Base-by-base conservation (phyloP, 2,329 filamentous ascomycete species). In the Fusarium torulosum region DNA sequence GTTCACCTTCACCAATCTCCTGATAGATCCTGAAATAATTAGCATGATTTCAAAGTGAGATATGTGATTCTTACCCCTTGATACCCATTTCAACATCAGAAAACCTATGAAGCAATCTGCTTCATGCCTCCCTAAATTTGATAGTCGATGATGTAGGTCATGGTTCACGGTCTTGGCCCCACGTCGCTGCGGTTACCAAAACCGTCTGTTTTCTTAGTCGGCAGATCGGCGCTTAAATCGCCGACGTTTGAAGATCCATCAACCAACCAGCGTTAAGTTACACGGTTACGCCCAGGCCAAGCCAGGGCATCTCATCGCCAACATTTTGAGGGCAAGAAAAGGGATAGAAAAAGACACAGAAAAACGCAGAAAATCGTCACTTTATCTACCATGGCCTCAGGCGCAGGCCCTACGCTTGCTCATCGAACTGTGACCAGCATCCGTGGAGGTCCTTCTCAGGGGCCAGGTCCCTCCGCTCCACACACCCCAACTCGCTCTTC, bases 1-100 rank as follows among this genome's bases (percentile, higher is more conserved):
- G 88, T 74, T 91, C 85, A 54, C 94, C 93, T 10, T 89, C 82
- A 40, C 94, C 94, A 71, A 99, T 92, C 78, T 97, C 93, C 74
- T 91, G 91, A 80, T 97, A 96, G 53, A 99, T 92, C 17, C 95
- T 97, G 57, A 21, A 21, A 47, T 37, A 7, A 53, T 72, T 41
- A 72, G 57, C 17, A 20, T 1, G 9, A 2, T 19, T 4, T 7
- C 15, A 8, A 7, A 15, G 10, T 5, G 4, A 11, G 2, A 19
- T 7, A 1, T 4, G 1, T 15, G 2, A 7, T 15, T 14, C 21
- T 76, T 76, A 89, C 87, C 87, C 87, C 81, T 88, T 89, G 76
- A 90, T 90, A n/a, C 88, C 88, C 88, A 90, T 90, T 53, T 66
- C 53, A 56, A 66, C 54, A 50, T 43, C 53, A 49, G 53, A 44